These are phyloP conservation scores for Arthrobotrys iridis DNA, from an alignment of 2,329 filamentous ascomycete species.

Conservation along the genomic window DNA sequence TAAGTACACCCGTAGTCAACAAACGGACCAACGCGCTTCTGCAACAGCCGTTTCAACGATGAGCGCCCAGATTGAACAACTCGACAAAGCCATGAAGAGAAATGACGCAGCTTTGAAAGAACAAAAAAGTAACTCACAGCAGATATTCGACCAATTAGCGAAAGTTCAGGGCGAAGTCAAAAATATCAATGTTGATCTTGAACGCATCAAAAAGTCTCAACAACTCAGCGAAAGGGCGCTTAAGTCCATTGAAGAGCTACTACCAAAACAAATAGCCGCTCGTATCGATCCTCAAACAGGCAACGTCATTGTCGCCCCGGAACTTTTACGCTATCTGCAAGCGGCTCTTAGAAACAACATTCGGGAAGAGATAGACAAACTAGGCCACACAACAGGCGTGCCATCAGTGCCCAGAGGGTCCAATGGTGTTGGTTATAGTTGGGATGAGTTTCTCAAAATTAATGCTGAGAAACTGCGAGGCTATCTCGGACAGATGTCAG, in stretches of 20 bases:
- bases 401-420: not conserved
- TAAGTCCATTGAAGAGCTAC: slow-evolving; percentile 18
- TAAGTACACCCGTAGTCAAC: slow-evolving; percentile 34
- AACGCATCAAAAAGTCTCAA: slow-evolving; percentile 29
- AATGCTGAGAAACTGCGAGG: slow-evolving; percentile 39
- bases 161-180: slow-evolving; percentile 29
- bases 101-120: not conserved
- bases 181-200: slow-evolving; percentile 20
- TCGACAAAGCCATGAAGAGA: slow-evolving; percentile 24
- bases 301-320: slow-evolving; percentile 33
- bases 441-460: slow-evolving; percentile 35
- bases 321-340: slow-evolving; percentile 38
- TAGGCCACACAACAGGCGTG: not conserved
- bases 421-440: slow-evolving; percentile 8
- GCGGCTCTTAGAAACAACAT: slow-evolving; percentile 24
- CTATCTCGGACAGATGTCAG: slow-evolving; percentile 38
- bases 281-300: slow-evolving; percentile 37
- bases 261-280: slow-evolving; percentile 41
- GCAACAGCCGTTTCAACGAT: slow-evolving; percentile 24
- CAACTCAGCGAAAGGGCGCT: slow-evolving; percentile 27
- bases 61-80: slow-evolving; percentile 14
- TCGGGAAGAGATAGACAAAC: slow-evolving; percentile 15
- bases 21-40: slow-evolving; percentile 22
- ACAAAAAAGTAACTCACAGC: not conserved
- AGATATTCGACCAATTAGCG: not conserved